A percentile compares a stretch with the other conserved stretches of the same genome.
Evolutionary conservation across 345 rosid species (phyloP).

Genomic region (Eucalyptus caleyi): DNA sequence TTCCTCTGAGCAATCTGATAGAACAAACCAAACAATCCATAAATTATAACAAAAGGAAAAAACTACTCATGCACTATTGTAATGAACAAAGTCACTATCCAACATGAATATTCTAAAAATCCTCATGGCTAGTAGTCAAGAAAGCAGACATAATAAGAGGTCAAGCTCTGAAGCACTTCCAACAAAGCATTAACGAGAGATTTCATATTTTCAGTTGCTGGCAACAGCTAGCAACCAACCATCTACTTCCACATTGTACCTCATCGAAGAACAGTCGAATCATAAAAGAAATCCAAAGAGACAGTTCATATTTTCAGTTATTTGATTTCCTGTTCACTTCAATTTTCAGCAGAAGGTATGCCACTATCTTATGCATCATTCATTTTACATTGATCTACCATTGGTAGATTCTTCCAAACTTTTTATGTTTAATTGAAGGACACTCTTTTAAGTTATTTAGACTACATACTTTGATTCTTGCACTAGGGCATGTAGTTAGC

Average conservation of each 20-base stretch:
- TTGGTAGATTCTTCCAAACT: neutral
- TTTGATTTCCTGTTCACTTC: neutral
- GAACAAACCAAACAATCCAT: neutral
- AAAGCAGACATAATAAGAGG: neutral
- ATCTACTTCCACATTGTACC: neutral
- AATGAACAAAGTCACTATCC: neutral
- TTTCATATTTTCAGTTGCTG: neutral
- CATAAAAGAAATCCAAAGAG: neutral
- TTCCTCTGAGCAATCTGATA: constrained; percentile 89
- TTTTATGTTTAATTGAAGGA: neutral
- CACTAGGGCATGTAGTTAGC: neutral
- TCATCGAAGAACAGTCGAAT: neutral
- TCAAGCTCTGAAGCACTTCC: neutral
- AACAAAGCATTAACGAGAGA: neutral
- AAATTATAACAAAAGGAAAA: neutral
- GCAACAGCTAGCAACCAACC: neutral
- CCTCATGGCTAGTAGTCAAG: neutral
- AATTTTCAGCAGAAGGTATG: neutral
- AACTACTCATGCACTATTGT: neutral
- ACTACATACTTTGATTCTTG: neutral
- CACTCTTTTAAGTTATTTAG: neutral
- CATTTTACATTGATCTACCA: neutral
- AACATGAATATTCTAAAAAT: neutral
- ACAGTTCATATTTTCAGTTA: neutral
- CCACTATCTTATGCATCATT: neutral